A percentile compares a stretch with the other conserved stretches of the same genome.
Evolutionary conservation across 257 asterid species (phyloP).

Genomic region (Petunia secreta): DNA sequence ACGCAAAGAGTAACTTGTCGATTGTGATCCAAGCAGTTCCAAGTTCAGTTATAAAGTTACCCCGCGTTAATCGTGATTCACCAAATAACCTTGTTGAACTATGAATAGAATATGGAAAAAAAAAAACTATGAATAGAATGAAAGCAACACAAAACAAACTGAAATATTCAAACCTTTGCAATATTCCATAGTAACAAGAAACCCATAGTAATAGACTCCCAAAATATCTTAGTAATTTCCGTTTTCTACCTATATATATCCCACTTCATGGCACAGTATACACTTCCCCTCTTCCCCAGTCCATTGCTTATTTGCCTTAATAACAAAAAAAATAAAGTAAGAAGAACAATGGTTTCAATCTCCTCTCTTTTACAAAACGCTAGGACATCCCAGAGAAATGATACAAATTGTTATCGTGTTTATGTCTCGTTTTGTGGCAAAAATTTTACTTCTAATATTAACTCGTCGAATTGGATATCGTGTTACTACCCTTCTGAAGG

Average conservation of each 20-base stretch:
- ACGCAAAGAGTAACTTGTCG: too few relatives aligned
- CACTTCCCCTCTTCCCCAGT: slow-evolving; percentile 31
- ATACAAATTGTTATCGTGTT: slow-evolving; percentile 31
- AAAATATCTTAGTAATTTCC: slow-evolving; percentile 43
- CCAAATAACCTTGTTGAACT: background rate
- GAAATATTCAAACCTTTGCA: background rate
- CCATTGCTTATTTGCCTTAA: background rate
- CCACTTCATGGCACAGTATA: slow-evolving; percentile 23
- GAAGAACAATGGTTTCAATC: slow-evolving; percentile 40
- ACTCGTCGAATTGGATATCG: slow-evolving; percentile 47
- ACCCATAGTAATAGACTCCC: slow-evolving; percentile 41
- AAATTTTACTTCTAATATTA: slow-evolving; percentile 14
- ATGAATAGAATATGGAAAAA: background rate
- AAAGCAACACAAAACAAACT: too few relatives aligned
- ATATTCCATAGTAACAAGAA: slow-evolving; percentile 38
- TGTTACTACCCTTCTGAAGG: slow-evolving; percentile 51
- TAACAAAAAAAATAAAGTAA: background rate
- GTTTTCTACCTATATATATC: slow-evolving; percentile 30
- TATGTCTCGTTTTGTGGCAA: slow-evolving; percentile 47
- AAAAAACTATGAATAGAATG: too few relatives aligned
- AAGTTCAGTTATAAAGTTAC: background rate
- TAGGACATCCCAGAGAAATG: slow-evolving; percentile 2
- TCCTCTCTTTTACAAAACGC: slow-evolving; percentile 26
- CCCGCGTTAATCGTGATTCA: slow-evolving; percentile 16
- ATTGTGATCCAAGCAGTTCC: background rate